Base-by-base conservation (phyloP, 2,329 filamentous ascomycete species). In the Fusarium newnesense region DNA sequence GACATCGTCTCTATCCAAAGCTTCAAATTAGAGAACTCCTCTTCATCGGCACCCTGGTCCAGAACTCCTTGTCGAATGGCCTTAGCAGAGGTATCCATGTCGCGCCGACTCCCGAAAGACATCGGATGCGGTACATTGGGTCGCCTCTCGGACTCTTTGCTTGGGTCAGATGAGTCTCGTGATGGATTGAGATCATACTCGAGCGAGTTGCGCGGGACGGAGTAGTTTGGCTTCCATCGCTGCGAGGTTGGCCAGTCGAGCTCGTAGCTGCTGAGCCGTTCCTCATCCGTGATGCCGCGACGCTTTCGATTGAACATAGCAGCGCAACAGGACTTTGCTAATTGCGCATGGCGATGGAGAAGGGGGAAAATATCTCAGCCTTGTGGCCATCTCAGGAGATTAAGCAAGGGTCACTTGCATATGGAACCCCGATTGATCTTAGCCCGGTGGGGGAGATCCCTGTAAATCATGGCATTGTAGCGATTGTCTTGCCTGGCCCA, bases 1-100 rank as follows among this genome's bases (percentile, higher is more conserved):
- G 77, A 77, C 26, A 79, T 60, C 1, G 77, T 79, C 64, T 80
- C 76, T 26, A 79, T 66, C 76, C 77, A 80, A 8, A 78, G 77
- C 16, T 74, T 76, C 28, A 77, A 58, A 24, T 75, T 71, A 0
- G 72, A 77, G 26, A 78, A 75, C 28, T 74, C 77, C 28, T 79
- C 76, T 5, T 52, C 69, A 2, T 73, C 71, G 5, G 28, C 43
- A 1, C 56, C 47, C 4, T 42, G 60, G 8, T 73, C 56, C 2
- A 34, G 39, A 7, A 36, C 39, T 12, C 39, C 39, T 40, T 56
- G 47, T 3, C 49, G 30, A 44, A 64, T 40, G 16, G 53, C 61
- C 12, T 36, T 49, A 0, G 57, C 61, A 9, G 40, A 37, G 1
- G 64, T 75, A 42, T 76, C 75, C 64, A 72, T 54, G 19, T 76